These are phyloP conservation scores for Pseudogymnoascus sp. DNA, from an alignment of 2,329 filamentous ascomycete species.

Conservation along the genomic window DNA sequence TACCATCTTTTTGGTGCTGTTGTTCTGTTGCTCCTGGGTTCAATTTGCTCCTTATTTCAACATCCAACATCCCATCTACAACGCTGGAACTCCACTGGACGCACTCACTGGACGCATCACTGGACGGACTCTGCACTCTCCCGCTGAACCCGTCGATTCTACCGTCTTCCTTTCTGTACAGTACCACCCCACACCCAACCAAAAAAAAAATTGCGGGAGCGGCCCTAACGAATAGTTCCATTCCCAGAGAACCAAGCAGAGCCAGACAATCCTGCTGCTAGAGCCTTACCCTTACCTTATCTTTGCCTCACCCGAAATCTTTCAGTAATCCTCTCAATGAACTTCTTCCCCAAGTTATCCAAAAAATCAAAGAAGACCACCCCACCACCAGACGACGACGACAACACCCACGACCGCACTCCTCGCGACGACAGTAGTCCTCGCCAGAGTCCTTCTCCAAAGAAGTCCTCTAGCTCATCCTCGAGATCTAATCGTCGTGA, in stretches of 20 bases:
- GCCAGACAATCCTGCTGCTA: conserved; percentile 12
- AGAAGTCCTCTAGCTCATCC: conserved; percentile 22
- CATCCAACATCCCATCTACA: neutral
- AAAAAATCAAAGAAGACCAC: conserved; percentile 31
- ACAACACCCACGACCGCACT: conserved; percentile 13
- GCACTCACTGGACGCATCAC: neutral
- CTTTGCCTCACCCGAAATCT: conserved; percentile 8
- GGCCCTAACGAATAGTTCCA: conserved; percentile 13
- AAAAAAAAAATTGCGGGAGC: conserved; percentile 13
- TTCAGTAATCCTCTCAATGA: conserved; percentile 24
- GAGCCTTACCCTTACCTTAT: conserved; percentile 7
- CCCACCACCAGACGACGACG: conserved; percentile 24
- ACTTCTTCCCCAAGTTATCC: conserved; percentile 32
- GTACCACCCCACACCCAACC: conserved; percentile 9
- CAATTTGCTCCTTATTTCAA: conserved; percentile 5
- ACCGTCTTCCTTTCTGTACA: conserved; percentile 11
- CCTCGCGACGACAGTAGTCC: conserved; percentile 11
- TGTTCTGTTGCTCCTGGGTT: neutral
- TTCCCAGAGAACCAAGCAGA: neutral
- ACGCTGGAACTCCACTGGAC: neutral
- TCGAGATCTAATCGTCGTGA: conserved; percentile 24
- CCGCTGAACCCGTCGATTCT: conserved; percentile 11
- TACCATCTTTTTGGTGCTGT: neutral
- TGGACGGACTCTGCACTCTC: conserved; percentile 8
- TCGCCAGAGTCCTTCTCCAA: conserved; percentile 26